Base-by-base conservation (phyloP, 2,329 filamentous ascomycete genomes). In the Zelopaecilomyces penicillatus region DNA sequence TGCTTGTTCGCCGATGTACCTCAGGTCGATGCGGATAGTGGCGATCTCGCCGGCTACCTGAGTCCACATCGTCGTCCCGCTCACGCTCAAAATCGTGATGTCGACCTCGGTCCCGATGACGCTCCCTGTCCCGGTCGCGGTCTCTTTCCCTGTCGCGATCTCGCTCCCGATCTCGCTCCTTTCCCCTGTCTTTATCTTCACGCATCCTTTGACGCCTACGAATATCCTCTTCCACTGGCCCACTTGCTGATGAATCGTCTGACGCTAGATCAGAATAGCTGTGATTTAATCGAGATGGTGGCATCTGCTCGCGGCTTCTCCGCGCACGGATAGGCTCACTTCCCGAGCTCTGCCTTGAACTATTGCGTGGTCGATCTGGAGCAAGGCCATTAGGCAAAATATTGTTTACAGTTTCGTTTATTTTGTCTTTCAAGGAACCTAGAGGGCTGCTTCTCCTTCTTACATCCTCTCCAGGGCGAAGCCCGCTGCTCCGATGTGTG, bases 1-100 rank as follows among this genome's bases (percentile, higher is more conserved):
- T 75, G 57, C 71, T 74, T 3, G 72, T 70, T 37, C 73, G 60
- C 39, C 70, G 62, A 29, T 66, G 59, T 10, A 60, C 53, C 2
- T 69, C 68, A 2, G 68, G 64, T n/a, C 69, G 63, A 30, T 63
- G 57, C 9, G 65, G 53, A 49, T 69, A 65, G 28, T 47, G 53
- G 30, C 58, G 57, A 6, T 64, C 63, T 37, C 64, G 61, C 41
- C 60, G 53, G 32, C 51, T 48, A 19, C 54, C 51, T 1, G 54
- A 45, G 11, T 64, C 64, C 31, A 57, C 57, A 6, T 65, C 64
- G 12, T 59, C 58, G 10, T 59, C 62, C 33, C 58, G 52, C 4
- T 63, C 61, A 5, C 54, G 54, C 6, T 64, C 59, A 5, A 56
- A 49, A 38, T 67, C 60, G 10, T 60, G 51, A 6, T 57, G 60